These are phyloP conservation scores for Lactarius vividus DNA, from an alignment of 768 basidiomycete genomes.

Conservation along the genomic window DNA sequence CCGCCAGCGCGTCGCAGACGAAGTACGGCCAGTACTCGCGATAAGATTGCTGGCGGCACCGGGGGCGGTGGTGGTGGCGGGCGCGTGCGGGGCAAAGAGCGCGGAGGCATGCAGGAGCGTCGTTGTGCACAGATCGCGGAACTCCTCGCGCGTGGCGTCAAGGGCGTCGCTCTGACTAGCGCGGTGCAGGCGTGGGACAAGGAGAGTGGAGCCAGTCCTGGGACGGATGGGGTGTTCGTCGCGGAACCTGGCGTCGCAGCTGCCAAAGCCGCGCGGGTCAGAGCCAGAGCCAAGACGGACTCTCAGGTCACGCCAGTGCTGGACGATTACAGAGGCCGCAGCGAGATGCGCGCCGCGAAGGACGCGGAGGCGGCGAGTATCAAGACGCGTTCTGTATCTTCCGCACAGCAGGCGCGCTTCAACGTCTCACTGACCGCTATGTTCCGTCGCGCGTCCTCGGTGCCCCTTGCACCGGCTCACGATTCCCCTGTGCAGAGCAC, in stretches of 20 bases:
- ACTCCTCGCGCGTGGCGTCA: slow-evolving; percentile 64
- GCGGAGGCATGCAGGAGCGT: slow-evolving; percentile 51
- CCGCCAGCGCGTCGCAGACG: slow-evolving; percentile 37
- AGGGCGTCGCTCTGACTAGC: slow-evolving; percentile 55
- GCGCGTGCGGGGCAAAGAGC: slow-evolving; percentile 22
- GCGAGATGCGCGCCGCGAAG: slow-evolving; percentile 8
- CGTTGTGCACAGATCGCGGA: slow-evolving; percentile 66
- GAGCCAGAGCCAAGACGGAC: background rate
- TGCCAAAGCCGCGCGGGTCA: background rate
- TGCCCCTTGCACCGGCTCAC: slow-evolving; percentile 16
- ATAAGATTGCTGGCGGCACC: slow-evolving; percentile 25
- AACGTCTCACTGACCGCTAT: slow-evolving; percentile 56
- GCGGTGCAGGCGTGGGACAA: slow-evolving; percentile 64
- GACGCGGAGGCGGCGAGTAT: background rate
- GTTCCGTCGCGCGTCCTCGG: slow-evolving; percentile 64
- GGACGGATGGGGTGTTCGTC: slow-evolving; percentile 28
- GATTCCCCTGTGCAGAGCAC: background rate
- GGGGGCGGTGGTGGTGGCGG: background rate
- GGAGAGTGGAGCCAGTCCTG: slow-evolving; percentile 32
- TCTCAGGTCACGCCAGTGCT: background rate
- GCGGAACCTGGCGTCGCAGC: slow-evolving; percentile 13
- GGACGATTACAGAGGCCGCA: background rate
- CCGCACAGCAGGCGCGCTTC: slow-evolving; percentile 36
- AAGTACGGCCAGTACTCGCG: slow-evolving; percentile 34
- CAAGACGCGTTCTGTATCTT: slow-evolving; percentile 24